Conservation (phyloP, 2,329 filamentous ascomycete genomes). For the Aspergillus quadrilineatus region DNA sequence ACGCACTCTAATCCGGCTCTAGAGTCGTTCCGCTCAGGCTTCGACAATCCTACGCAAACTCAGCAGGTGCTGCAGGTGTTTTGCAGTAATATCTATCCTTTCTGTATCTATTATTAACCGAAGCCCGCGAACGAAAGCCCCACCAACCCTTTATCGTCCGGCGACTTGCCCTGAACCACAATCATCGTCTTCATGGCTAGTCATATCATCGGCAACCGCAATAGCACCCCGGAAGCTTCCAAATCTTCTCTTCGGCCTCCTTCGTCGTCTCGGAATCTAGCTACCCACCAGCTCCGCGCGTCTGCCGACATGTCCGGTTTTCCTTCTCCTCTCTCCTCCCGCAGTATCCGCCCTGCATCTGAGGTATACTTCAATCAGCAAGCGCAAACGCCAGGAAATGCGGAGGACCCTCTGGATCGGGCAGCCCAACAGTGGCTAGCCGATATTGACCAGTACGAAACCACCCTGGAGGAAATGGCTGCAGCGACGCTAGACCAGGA, state of each 20-base stretch:
- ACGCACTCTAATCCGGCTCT: constrained; percentile 10
- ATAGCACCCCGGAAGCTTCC: constrained; percentile 92
- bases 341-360: constrained; percentile 85
- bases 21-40: constrained; percentile 9
- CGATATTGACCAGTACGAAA: constrained; percentile 98
- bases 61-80: constrained; percentile 81
- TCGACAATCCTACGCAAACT: constrained; percentile 42
- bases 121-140: constrained; percentile 18
- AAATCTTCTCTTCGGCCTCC: constrained; percentile 80
- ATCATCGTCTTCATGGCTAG: constrained; percentile 53
- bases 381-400: constrained; percentile 64
- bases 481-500: constrained; percentile 98
- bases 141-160: constrained; percentile 9
- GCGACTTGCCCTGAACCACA: constrained; percentile 10
- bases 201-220: constrained; percentile 77
- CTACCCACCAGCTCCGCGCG: constrained; percentile 82
- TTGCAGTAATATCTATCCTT: constrained; percentile 42
- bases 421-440: constrained; percentile 98
- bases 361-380: constrained; percentile 86
- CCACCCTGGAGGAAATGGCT: constrained; percentile 98
- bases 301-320: constrained; percentile 95
- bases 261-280: constrained; percentile 74
- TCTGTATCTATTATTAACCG: constrained; percentile 37
- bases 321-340: constrained; percentile 67
- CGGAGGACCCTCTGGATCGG: constrained; percentile 87